These are phyloP conservation scores for Trichoderma sp. DNA, from an alignment of 2,329 filamentous ascomycete species.

Conservation along the genomic window DNA sequence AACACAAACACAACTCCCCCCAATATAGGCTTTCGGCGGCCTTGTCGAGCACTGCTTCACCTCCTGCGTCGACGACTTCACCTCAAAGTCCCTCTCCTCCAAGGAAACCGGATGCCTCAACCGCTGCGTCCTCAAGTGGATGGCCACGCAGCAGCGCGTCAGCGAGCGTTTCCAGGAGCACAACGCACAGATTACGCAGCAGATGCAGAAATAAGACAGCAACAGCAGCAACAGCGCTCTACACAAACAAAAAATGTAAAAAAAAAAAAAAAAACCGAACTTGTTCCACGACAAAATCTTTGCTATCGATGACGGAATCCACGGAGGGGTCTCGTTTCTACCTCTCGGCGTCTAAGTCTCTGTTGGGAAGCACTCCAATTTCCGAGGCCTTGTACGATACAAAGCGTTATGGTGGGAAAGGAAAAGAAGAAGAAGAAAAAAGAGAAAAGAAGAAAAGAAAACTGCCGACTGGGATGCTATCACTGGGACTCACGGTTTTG, in stretches of 20 bases:
- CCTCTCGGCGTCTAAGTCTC: not conserved
- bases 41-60: conserved; percentile 85
- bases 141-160: conserved; percentile 86
- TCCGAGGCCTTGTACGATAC: conserved; percentile 2
- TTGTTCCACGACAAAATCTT: not conserved
- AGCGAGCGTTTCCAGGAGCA: conserved; percentile 83
- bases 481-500: not conserved
- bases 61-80: conserved; percentile 97
- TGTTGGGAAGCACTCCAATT: not conserved
- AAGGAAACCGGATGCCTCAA: conserved; percentile 90
- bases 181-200: conserved; percentile 57
- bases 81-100: conserved; percentile 85
- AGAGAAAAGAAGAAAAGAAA: not conserved
- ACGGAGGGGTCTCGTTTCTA: not conserved
- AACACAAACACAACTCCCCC: not conserved
- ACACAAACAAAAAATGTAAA: not conserved
- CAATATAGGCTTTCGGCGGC: conserved; percentile 37
- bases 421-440: not conserved
- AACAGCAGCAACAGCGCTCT: not conserved
- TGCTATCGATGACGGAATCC: not conserved
- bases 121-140: conserved; percentile 93
- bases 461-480: too few relatives aligned
- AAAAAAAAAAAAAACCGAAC: not conserved
- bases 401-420: not conserved
- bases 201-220: conserved; percentile 42